Base-by-base conservation (phyloP, 75 land plant genomes). In the Chamaecyparis obtusa region DNA sequence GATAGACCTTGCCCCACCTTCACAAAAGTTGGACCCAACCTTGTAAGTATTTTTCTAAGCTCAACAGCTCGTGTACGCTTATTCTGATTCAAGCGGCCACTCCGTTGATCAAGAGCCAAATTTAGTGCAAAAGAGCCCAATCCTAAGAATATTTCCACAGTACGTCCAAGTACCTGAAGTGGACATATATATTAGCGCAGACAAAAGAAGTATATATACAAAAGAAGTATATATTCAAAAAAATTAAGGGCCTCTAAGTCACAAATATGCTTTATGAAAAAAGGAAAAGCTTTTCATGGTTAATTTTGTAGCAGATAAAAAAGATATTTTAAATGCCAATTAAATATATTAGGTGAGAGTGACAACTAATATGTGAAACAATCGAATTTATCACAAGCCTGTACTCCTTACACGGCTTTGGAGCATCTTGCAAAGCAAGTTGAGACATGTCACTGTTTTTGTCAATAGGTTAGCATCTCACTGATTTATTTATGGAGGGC, bases 1-100 rank as follows among this genome's bases (percentile, higher is more conserved):
- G 96, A 94, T 56, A 98, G 90, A 24, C 99, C 99, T 92, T 98
- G 99, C 9, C 99, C 99, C 80, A 98, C 86, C 89, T 98, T 98
- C 11, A 98, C 97, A 89, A 97, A 98, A 30, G 99, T 97, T n/a
- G 99, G 99, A 16, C 99, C 99, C 81, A 98, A 86, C 51, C 89
- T 88, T 9, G 97, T 98, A 54, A 97, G 89, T 41, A 89, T 88
- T 37, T 76, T 91, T 81, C 94, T 86, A 39, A 98, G 86, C 86
- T 98, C 96, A 72, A 81, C 86, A 1, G 99, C 99, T 24, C 99
- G 89, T 51, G 49, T 54, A 54, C 96, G 94, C 84, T 91, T 94
- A 71, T 94, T 93, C 54, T 85, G 81, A 35, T 93, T 90, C 3
- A 97, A 72, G 86, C 85, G 48, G 14, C 97, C 97, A 10, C 85